phyloP scores from a whole-genome alignment of 768 basidiomycete species.

The Pseudohyphozyma bogoriensis region DNA sequence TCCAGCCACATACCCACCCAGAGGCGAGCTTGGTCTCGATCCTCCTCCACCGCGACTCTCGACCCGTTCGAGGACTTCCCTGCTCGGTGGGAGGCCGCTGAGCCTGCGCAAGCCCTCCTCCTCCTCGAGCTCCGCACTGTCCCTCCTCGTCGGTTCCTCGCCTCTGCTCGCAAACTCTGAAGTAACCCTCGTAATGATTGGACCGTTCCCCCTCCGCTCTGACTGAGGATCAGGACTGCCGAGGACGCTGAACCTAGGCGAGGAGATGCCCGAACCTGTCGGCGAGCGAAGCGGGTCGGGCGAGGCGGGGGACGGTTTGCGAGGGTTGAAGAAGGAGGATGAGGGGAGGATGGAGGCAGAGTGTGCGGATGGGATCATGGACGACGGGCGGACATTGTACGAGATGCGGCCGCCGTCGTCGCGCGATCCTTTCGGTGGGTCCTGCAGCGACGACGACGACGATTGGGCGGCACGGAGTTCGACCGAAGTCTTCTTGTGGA shows the following conservation, averaged over 20 bases:
- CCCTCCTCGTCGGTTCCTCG: neutral
- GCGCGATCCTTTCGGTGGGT: no score
- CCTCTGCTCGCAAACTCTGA: neutral
- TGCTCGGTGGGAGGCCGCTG: no score
- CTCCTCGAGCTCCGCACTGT: no score
- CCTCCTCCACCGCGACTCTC: no score
- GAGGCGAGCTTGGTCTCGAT: neutral
- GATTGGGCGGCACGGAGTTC: no score
- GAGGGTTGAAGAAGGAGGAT: neutral
- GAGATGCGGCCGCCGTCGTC: neutral
- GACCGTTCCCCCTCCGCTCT: neutral
- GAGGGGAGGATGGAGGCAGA: neutral
- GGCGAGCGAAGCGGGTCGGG: neutral
- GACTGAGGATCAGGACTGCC: neutral
- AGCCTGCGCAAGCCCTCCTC: no score
- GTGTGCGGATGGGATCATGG: neutral
- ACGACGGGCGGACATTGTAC: neutral
- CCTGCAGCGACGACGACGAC: no score
- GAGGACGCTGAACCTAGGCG: neutral
- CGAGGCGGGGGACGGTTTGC: neutral
- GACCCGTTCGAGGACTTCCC: neutral
- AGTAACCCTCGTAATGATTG: slow-evolving; percentile 3
- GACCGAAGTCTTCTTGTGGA: no score
- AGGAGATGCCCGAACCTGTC: no score
- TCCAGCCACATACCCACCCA: neutral